These are phyloP conservation scores for Rhizopus delemar DNA, from an alignment of 371 early-diverging fungal species.

Conservation along the genomic window DNA sequence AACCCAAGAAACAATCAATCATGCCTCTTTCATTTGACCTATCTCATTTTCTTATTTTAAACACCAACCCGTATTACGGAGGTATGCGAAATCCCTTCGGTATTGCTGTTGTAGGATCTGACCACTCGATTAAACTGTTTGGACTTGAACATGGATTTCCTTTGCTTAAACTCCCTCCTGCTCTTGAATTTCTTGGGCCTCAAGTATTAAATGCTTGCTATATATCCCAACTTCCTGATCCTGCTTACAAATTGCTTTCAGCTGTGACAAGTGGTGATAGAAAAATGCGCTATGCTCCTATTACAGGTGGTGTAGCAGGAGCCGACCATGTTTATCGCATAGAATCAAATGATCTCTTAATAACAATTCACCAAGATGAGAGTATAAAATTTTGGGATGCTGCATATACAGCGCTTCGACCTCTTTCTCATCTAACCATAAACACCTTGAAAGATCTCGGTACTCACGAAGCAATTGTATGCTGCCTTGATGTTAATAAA, in stretches of 20 bases:
- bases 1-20: slow-evolving; percentile 49
- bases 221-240: slow-evolving; percentile 27
- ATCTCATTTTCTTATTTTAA: slow-evolving; percentile 52
- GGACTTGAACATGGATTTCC: slow-evolving; percentile 42
- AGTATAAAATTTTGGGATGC: slow-evolving; percentile 61
- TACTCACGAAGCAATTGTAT: slow-evolving; percentile 25
- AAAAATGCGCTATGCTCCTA: slow-evolving; percentile 42
- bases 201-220: slow-evolving; percentile 34
- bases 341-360: slow-evolving; percentile 47
- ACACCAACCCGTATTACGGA: slow-evolving; percentile 46
- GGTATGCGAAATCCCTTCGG: slow-evolving; percentile 50
- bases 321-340: slow-evolving; percentile 47
- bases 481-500: slow-evolving; percentile 42
- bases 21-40: slow-evolving; percentile 48
- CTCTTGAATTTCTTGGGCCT: slow-evolving; percentile 49
- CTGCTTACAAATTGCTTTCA: slow-evolving; percentile 29
- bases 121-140: slow-evolving; percentile 35
- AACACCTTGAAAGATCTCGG: slow-evolving; percentile 20
- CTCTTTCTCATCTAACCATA: slow-evolving; percentile 50
- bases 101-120: slow-evolving; percentile 40
- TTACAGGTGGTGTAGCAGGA: slow-evolving; percentile 49
- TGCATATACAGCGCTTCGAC: slow-evolving; percentile 47
- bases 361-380: slow-evolving; percentile 50
- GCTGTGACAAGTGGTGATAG: slow-evolving; percentile 8
- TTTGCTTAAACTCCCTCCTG: slow-evolving; percentile 44